Conservation (phyloP, 257 asterid species). For the Primulina eburnea region DNA sequence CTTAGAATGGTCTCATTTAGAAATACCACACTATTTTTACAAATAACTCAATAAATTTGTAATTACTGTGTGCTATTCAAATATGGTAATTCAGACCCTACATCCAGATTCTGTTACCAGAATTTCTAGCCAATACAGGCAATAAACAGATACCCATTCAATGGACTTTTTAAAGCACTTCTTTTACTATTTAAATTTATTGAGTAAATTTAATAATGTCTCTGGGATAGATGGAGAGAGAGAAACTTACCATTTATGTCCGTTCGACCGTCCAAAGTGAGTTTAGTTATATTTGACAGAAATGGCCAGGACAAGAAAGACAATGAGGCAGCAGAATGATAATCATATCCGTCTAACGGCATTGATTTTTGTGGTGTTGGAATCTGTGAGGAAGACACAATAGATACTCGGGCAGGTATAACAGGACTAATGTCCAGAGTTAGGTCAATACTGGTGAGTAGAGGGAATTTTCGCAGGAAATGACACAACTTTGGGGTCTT, state of each 20-base stretch:
- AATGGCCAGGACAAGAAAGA: conserved; percentile 27
- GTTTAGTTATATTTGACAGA: conserved; percentile 48
- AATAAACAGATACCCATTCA: not conserved
- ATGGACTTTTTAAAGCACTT: not conserved
- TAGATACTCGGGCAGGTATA: conserved; percentile 48
- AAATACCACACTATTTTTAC: too few relatives aligned
- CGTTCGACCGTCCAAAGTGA: conserved; percentile 73
- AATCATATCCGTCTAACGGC: conserved; percentile 20
- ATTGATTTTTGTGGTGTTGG: conserved; percentile 31
- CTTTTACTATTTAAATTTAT: not conserved
- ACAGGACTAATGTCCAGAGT: conserved; percentile 67
- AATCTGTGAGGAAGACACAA: conserved; percentile 42
- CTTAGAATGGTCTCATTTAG: too few relatives aligned
- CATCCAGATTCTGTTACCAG: not conserved
- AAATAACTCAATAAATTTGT: too few relatives aligned
- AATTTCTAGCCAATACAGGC: not conserved
- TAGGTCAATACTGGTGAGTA: conserved; percentile 58
- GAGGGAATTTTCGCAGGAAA: conserved; percentile 54
- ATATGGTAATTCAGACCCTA: too few relatives aligned
- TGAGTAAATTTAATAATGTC: not conserved
- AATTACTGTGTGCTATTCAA: too few relatives aligned
- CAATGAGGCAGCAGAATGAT: conserved; percentile 28
- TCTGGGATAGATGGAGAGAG: conserved; percentile 1
- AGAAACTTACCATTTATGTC: conserved; percentile 61
- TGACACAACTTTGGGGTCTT: conserved; percentile 38